Base-by-base conservation (phyloP, 441 rosid genomes). In the Pelargonium cotyledonis region DNA sequence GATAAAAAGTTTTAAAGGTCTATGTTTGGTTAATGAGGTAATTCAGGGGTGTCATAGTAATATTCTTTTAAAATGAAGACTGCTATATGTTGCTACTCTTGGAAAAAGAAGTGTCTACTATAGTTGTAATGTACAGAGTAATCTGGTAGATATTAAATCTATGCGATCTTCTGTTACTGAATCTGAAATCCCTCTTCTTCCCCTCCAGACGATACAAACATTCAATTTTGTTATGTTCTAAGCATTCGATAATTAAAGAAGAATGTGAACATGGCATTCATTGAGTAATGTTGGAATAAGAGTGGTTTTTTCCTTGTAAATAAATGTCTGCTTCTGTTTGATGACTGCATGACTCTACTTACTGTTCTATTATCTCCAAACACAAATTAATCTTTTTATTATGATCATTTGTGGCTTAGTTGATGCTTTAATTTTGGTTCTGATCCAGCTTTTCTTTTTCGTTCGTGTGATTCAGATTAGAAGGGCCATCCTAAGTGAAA, bases 401-500 rank as follows among this genome's bases (percentile, higher is more conserved):
- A 53, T 53, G 21, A 15, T 63, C 19, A 6, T 4, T 69, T 40
- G 66, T 16, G 31, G n/a, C 26, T 51, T 74, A 70, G 38, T 19
- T 14, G 31, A 38, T 57, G 14, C 70, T 4, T 35, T 6, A 70
- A 63, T n/a, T 18, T 66, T 29, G 7, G 67, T 65, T 38, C 9
- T 67, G 73, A 58, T 76, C 70, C 68, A 72, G 31, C 43, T 57
- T 60, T 72, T 51, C 38, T 62, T 46, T 53, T 69, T 69, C 1
- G 35, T 46, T 67, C 58, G 2, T 47, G 6, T 21, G 44, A 14
- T 74, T 61, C 78, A 90, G 98, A 90, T 93, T 14, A 80, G 96
- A 80, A 86, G 90, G 75, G 79, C 94, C 18, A 68, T 92, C 62
- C 81, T 89, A 58, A 86, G 83, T 75, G 97, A 90, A 79, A 88